phyloP scores from a whole-genome alignment of 176 grass and related monocot genomes.

The Juncus effusus region DNA sequence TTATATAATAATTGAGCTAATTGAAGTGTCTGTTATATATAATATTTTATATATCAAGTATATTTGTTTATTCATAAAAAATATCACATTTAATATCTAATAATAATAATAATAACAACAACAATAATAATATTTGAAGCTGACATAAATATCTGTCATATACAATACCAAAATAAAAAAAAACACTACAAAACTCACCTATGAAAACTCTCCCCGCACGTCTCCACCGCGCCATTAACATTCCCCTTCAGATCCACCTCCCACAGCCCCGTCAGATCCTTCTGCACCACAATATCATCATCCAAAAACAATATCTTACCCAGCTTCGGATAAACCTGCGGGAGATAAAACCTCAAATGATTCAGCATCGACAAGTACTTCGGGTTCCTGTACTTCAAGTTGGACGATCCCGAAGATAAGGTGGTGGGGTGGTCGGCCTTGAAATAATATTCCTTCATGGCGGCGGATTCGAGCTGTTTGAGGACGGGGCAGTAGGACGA shows the following conservation, averaged over 20 bases:
- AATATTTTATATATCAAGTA: no score
- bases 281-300: slow-evolving; percentile 99
- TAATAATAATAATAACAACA: no score
- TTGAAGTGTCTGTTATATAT: no score
- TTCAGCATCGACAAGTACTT: slow-evolving; percentile 99
- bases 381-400: slow-evolving; percentile 92
- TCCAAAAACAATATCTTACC: slow-evolving; percentile 98
- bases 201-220: slow-evolving; percentile 94
- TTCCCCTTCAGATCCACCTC: slow-evolving; percentile 92
- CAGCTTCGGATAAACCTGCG: slow-evolving; percentile 90
- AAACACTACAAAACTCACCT: slow-evolving; percentile 7
- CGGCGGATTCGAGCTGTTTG: slow-evolving; percentile 79
- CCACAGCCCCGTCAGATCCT: slow-evolving; percentile 98
- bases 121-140: no score
- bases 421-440: slow-evolving; percentile 89
- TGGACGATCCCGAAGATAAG: slow-evolving; percentile 75
- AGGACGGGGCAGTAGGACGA: slow-evolving; percentile 96
- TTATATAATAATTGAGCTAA: no score
- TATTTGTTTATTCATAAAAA: no score
- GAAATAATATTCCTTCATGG: slow-evolving; percentile 99
- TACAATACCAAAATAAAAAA: no score
- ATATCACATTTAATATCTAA: no score
- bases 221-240: slow-evolving; percentile 93
- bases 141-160: no score
- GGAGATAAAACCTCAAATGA: slow-evolving; percentile 95